Percentiles rank a stretch among this genome's conserved stretches.
Conservation (phyloP, 2,329 filamentous ascomycete genomes). For the Aspergillus ruber region DNA sequence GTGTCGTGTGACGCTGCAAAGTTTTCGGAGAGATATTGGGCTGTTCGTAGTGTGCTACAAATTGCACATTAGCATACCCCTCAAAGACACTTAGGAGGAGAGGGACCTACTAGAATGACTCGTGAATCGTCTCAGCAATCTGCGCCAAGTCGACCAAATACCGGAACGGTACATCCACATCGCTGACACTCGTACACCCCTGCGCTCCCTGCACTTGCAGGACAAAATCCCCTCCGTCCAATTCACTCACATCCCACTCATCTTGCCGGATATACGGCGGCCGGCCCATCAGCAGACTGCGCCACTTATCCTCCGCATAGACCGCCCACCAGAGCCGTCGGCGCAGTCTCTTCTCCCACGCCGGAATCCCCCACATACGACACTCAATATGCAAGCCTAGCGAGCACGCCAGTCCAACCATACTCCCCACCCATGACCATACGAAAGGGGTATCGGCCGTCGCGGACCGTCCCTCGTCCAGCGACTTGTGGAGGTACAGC, state of each 20-base stretch:
- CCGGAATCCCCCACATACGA: conserved; percentile 31
- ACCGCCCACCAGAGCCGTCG: conserved; percentile 37
- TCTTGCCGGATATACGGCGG: conserved; percentile 29
- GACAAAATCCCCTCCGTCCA: conserved; percentile 24
- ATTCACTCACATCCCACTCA: conserved; percentile 30
- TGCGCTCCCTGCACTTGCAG: conserved; percentile 5
- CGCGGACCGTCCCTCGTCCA: conserved; percentile 15
- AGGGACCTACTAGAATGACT: conserved; percentile 24
- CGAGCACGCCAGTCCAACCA: conserved; percentile 27
- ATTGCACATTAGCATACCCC: neutral
- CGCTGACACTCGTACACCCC: conserved; percentile 5
- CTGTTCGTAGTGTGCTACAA: conserved; percentile 22
- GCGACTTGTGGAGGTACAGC: conserved; percentile 25
- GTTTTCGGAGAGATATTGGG: conserved; percentile 23
- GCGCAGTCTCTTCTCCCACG: conserved; percentile 33
- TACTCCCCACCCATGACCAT: conserved; percentile 33
- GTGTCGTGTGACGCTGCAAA: conserved; percentile 24
- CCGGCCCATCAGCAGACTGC: conserved; percentile 28
- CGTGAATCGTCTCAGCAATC: conserved; percentile 26
- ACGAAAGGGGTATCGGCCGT: conserved; percentile 27
- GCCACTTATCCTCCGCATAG: conserved; percentile 36
- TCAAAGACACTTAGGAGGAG: neutral
- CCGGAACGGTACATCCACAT: conserved; percentile 21
- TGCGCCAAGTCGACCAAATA: conserved; percentile 21
- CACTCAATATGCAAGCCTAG: conserved; percentile 34